Conservation (phyloP, 202 grass and related monocot species). For the Cymbopogon flexuosus region DNA sequence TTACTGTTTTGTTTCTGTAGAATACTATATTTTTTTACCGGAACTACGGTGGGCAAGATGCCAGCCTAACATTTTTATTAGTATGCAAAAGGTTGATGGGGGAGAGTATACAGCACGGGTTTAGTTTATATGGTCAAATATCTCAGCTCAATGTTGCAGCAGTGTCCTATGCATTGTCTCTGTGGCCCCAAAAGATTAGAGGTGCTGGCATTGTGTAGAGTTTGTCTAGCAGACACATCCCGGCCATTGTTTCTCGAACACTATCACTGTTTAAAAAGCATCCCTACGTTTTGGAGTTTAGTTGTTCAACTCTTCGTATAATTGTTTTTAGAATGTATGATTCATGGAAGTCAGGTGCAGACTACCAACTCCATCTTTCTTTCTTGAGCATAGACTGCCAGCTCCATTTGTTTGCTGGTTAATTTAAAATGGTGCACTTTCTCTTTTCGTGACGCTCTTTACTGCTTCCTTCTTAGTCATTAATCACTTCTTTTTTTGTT, state of each 20-base stretch:
- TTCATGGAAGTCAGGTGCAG: not conserved
- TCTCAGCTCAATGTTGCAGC: not conserved
- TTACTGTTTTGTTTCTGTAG: slow-evolving; percentile 11
- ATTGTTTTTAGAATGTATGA: not conserved
- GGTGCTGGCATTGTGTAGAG: not conserved
- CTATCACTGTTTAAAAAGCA: not conserved
- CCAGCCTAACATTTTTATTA: not conserved
- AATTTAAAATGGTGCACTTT: not conserved
- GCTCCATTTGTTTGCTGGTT: not conserved
- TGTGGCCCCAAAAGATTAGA: not conserved
- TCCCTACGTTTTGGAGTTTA: not conserved
- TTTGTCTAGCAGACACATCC: not conserved
- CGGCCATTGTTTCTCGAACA: not conserved
- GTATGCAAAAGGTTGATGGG: not conserved
- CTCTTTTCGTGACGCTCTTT: not conserved
- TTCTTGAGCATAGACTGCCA: not conserved
- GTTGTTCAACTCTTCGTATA: not conserved
- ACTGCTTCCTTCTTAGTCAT: not conserved
- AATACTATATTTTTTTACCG: not conserved
- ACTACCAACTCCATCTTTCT: not conserved
- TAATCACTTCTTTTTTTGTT: not conserved
- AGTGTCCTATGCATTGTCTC: not conserved
- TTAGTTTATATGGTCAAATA: not conserved
- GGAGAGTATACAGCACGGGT: not conserved
- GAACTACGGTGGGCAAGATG: not conserved